phyloP scores from a whole-genome alignment of 164 flowering plant genomes.

The Annona cherimola region DNA sequence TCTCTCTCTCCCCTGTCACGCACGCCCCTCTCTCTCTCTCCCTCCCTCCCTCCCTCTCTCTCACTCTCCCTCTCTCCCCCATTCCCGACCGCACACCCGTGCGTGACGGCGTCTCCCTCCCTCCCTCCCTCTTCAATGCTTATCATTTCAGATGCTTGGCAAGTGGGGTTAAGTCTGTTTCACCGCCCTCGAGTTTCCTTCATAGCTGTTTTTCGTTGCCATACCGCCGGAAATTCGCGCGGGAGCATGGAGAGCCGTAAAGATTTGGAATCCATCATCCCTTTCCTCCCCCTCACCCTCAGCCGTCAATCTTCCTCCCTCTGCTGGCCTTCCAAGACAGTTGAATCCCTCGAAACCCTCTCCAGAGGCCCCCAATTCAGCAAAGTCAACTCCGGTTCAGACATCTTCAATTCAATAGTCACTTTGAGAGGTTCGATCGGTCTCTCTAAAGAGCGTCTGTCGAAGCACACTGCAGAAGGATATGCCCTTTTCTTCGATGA shows the following conservation, averaged over 20 bases:
- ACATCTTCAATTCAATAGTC: conserved; percentile 49
- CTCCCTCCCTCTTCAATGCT: too few species aligned
- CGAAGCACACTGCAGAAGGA: conserved; percentile 41
- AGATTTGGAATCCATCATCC: conserved; percentile 54
- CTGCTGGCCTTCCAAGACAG: conserved; percentile 59
- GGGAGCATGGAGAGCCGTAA: conserved; percentile 37
- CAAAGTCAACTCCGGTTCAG: conserved; percentile 55
- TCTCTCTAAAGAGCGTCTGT: conserved; percentile 27
- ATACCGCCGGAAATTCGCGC: not conserved
- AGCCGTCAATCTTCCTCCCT: conserved; percentile 35
- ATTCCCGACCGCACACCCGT: too few species aligned
- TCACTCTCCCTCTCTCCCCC: too few species aligned
- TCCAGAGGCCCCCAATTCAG: conserved; percentile 60
- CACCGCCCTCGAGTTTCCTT: too few species aligned
- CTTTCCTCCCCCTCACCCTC: conserved; percentile 56
- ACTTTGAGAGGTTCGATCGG: conserved; percentile 51
- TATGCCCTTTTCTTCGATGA: conserved; percentile 68
- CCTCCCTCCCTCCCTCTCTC: too few species aligned
- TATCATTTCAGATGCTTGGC: too few species aligned
- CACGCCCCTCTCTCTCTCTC: too few species aligned
- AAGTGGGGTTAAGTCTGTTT: too few species aligned
- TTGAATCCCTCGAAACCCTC: conserved; percentile 50
- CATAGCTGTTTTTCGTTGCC: too few species aligned
- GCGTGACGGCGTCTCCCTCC: too few species aligned
- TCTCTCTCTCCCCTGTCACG: too few species aligned